These are phyloP conservation scores for Dendrobium chrysotoxum DNA, from an alignment of 106 monocot species.

Conservation along the genomic window DNA sequence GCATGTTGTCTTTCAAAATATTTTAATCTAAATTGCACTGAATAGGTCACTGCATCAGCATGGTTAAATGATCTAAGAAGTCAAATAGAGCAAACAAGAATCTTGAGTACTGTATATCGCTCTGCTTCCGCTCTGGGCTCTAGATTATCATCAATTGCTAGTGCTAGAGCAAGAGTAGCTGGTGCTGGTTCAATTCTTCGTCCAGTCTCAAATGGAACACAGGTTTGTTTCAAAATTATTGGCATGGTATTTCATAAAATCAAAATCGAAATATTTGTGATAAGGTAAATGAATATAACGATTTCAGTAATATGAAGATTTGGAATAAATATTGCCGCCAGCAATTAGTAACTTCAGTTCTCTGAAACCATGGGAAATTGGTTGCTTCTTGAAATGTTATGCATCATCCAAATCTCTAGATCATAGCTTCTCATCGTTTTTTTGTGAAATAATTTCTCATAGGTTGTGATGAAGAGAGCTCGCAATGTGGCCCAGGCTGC, in stretches of 20 bases:
- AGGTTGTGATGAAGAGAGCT: slow-evolving; percentile 92
- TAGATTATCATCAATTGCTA: slow-evolving; percentile 81
- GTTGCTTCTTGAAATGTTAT: no score
- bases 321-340: background rate
- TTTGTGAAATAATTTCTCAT: background rate
- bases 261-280: background rate
- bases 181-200: slow-evolving; percentile 93
- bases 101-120: slow-evolving; percentile 86
- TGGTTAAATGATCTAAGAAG: slow-evolving; percentile 90
- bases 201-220: slow-evolving; percentile 84
- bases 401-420: background rate
- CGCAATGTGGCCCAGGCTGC: slow-evolving; percentile 88
- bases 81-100: slow-evolving; percentile 89
- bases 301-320: background rate
- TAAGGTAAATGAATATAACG: background rate
- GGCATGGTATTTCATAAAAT: background rate
- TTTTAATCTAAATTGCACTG: background rate
- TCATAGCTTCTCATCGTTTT: background rate
- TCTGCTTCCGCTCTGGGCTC: slow-evolving; percentile 95
- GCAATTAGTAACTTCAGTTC: background rate
- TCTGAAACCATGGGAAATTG: no score
- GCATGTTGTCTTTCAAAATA: background rate
- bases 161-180: slow-evolving; percentile 81
- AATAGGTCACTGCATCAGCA: slow-evolving; percentile 92
- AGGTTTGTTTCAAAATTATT: slow-evolving; percentile 35